Conservation (phyloP, 371 early-diverging fungal species). For the Gilbertella persicaria region DNA sequence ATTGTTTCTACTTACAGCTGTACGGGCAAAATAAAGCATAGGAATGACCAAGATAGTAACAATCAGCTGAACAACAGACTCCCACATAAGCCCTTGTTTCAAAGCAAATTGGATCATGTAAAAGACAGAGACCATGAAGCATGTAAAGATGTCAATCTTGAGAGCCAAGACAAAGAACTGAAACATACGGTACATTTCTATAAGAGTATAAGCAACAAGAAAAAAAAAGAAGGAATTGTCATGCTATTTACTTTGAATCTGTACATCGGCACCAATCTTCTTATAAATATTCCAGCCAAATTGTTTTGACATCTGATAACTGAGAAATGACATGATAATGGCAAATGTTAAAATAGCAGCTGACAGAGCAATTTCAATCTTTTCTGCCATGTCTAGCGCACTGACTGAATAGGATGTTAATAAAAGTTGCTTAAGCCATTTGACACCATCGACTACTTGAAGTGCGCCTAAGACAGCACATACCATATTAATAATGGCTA, state of each 20-base stretch:
- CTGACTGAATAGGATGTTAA: constrained; percentile 17
- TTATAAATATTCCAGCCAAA: constrained; percentile 45
- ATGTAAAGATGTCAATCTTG: constrained; percentile 48
- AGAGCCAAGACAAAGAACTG: constrained; percentile 51
- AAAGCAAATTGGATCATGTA: constrained; percentile 45
- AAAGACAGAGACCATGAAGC: constrained; percentile 46
- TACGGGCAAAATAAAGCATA: constrained; percentile 46
- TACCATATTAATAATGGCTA: constrained; percentile 41
- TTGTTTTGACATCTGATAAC: constrained; percentile 37
- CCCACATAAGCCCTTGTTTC: constrained; percentile 32
- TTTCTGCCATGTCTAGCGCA: constrained; percentile 28
- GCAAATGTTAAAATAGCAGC: constrained; percentile 33
- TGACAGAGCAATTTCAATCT: constrained; percentile 32
- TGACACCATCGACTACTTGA: constrained; percentile 47
- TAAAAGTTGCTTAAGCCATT: constrained; percentile 35
- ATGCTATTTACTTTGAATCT: constrained; percentile 25
- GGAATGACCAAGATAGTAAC: constrained; percentile 46
- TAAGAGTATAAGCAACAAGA: not conserved
- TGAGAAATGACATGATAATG: constrained; percentile 29
- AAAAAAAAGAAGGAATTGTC: not conserved
- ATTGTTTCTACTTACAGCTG: constrained; percentile 32
- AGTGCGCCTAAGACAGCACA: constrained; percentile 49
- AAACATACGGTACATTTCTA: constrained; percentile 48
- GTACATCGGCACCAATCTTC: constrained; percentile 39
- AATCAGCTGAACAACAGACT: constrained; percentile 34